Evolutionary conservation across 108 stramenopile genomes (phyloP).

Genomic region (Cyclostephanos tholiformis): DNA sequence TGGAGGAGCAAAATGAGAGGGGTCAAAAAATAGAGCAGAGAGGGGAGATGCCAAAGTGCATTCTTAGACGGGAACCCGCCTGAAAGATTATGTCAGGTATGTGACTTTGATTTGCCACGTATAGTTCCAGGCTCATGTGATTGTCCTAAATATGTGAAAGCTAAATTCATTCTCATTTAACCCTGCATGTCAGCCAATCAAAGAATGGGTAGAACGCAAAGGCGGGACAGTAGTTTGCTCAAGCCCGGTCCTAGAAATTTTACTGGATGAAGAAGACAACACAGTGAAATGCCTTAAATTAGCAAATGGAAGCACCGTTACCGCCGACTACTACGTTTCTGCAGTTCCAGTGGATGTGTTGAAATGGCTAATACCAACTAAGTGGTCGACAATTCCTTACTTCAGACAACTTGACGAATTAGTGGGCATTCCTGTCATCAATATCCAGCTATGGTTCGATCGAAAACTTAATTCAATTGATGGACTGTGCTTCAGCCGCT

Average conservation of each 20-base stretch:
- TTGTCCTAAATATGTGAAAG: too few species aligned
- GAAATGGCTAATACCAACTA: slow-evolving; percentile 57
- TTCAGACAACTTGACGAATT: slow-evolving; percentile 69
- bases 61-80: slow-evolving; percentile 78
- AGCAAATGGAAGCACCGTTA: slow-evolving; percentile 54
- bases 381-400: slow-evolving; percentile 64
- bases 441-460: slow-evolving; percentile 78
- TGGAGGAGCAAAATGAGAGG: too few species aligned
- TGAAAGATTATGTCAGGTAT: slow-evolving; percentile 37
- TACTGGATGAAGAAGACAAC: slow-evolving; percentile 52
- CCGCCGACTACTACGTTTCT: slow-evolving; percentile 71
- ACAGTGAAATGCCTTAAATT: slow-evolving; percentile 52
- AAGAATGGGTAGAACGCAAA: slow-evolving; percentile 54
- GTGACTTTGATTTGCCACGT: too few species aligned
- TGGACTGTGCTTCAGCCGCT: slow-evolving; percentile 70
- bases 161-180: too few species aligned
- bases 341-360: slow-evolving; percentile 77
- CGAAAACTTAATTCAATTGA: slow-evolving; percentile 61
- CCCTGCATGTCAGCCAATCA: slow-evolving; percentile 58
- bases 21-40: too few species aligned
- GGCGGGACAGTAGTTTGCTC: slow-evolving; percentile 60
- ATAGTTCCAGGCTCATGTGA: too few species aligned
- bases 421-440: slow-evolving; percentile 77
- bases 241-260: slow-evolving; percentile 41
- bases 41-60: slow-evolving; percentile 78